Evolutionary conservation across 495 filamentous ascomycete species (phyloP).

Genomic region (Hypomontagnella monticulosa): DNA sequence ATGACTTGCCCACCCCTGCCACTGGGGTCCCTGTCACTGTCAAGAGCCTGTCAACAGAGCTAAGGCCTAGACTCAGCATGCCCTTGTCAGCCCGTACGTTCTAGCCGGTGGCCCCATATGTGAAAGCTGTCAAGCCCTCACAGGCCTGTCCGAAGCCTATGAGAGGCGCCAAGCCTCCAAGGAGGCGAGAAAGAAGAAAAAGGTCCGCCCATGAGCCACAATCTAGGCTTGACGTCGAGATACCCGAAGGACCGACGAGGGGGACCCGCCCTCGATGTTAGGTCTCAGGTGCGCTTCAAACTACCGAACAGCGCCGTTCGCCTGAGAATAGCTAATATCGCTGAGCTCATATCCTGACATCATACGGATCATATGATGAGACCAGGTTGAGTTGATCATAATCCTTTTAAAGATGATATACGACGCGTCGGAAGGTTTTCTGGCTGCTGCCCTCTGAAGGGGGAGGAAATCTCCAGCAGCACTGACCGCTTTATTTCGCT

Average conservation of each 20-base stretch:
- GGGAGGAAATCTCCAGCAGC: constrained; percentile 16
- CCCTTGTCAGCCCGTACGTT: constrained; percentile 23
- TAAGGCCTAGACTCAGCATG: constrained; percentile 27
- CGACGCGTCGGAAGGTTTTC: constrained; percentile 4
- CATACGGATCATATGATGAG: neutral
- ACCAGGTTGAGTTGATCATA: constrained; percentile 7
- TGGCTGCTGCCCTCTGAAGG: neutral
- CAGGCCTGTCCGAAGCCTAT: constrained; percentile 4
- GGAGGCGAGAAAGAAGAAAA: constrained; percentile 26
- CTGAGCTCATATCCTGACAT: neutral
- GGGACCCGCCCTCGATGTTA: constrained; percentile 4
- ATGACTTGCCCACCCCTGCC: constrained; percentile 18
- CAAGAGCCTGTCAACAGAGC: neutral
- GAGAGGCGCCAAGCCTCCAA: constrained; percentile 30
- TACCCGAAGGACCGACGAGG: constrained; percentile 28
- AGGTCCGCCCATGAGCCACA: constrained; percentile 23
- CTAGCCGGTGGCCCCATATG: constrained; percentile 5
- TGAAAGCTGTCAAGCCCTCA: constrained; percentile 7
- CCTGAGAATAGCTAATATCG: constrained; percentile 20
- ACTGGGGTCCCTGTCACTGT: constrained; percentile 3
- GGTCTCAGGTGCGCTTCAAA: neutral
- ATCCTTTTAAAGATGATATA: constrained; percentile 17
- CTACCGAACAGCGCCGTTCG: constrained; percentile 32
- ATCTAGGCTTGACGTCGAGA: constrained; percentile 28
- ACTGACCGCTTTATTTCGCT: constrained; percentile 14